Conservation (phyloP, 2,329 filamentous ascomycete genomes). For the Paraphaeosphaeria minitans region DNA sequence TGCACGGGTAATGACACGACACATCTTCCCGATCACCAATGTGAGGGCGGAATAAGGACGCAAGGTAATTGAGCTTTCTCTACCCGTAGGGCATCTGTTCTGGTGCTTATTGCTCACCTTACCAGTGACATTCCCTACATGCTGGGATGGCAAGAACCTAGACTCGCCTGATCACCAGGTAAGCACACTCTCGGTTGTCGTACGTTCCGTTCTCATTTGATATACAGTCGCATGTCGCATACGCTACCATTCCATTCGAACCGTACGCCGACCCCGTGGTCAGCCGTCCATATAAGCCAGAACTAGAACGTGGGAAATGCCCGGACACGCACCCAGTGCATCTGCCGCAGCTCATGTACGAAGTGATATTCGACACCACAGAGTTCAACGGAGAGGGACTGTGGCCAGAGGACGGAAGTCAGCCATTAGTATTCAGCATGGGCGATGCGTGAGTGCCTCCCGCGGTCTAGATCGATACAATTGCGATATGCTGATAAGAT, state of each 20-base stretch:
- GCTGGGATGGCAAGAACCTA: constrained; percentile 57
- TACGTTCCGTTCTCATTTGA: not conserved
- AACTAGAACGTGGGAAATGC: constrained; percentile 44
- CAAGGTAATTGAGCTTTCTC: constrained; percentile 13
- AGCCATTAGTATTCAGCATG: constrained; percentile 40
- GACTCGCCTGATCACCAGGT: constrained; percentile 60
- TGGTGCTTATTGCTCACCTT: constrained; percentile 12
- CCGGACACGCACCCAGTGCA: constrained; percentile 50
- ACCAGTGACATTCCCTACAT: constrained; percentile 55
- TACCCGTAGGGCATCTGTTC: too few relatives aligned
- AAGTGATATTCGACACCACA: constrained; percentile 54
- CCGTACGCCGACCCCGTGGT: constrained; percentile 28
- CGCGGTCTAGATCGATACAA: not conserved
- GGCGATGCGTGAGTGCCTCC: constrained; percentile 33
- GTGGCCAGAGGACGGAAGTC: constrained; percentile 34
- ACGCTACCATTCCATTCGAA: constrained; percentile 40
- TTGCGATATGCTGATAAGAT: not conserved
- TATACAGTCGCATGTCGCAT: constrained; percentile 53
- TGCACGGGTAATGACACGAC: constrained; percentile 47
- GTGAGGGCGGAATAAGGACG: constrained; percentile 51
- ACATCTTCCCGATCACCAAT: constrained; percentile 43
- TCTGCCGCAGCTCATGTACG: constrained; percentile 54
- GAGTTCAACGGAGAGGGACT: constrained; percentile 32
- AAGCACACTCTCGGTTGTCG: not conserved
- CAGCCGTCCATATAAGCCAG: constrained; percentile 26